phyloP scores from a whole-genome alignment of 352 stramenopile genomes.

The Plasmopara viticola region DNA sequence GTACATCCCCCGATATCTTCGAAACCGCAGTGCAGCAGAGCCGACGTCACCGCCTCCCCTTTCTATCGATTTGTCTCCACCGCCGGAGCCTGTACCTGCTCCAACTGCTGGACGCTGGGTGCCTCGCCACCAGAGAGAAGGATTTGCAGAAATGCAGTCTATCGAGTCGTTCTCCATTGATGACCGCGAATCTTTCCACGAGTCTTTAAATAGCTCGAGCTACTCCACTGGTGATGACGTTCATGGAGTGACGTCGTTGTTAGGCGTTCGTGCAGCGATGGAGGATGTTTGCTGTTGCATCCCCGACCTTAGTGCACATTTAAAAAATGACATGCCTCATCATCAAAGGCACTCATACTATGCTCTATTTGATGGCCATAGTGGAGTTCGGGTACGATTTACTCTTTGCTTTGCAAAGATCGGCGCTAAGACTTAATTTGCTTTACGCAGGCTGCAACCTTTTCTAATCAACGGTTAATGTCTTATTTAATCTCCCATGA shows the following conservation, averaged over 20 bases:
- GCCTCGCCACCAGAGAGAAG: constrained; percentile 48
- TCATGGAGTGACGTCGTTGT: constrained; percentile 74
- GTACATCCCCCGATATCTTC: constrained; percentile 68
- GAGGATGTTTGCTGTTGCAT: constrained; percentile 83
- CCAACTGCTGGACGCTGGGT: constrained; percentile 43
- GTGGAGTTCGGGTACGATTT: constrained; percentile 55
- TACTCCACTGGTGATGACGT: constrained; percentile 61
- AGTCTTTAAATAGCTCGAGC: constrained; percentile 59
- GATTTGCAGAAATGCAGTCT: constrained; percentile 37
- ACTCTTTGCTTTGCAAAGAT: neutral
- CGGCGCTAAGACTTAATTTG: neutral
- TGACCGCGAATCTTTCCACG: constrained; percentile 45
- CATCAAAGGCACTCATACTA: constrained; percentile 67
- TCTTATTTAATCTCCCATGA: constrained; percentile 66
- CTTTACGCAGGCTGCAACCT: constrained; percentile 53
- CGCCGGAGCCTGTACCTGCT: constrained; percentile 31
- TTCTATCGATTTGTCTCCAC: constrained; percentile 28
- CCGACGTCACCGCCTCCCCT: constrained; percentile 32
- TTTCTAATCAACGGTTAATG: constrained; percentile 63
- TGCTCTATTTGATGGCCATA: constrained; percentile 81
- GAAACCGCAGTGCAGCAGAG: constrained; percentile 50
- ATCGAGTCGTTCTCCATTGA: constrained; percentile 42
- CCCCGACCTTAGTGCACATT: constrained; percentile 55
- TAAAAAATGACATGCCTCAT: constrained; percentile 26
- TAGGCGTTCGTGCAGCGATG: constrained; percentile 66